Base-by-base conservation (phyloP, 257 asterid genomes). In the Plantago ovata region DNA sequence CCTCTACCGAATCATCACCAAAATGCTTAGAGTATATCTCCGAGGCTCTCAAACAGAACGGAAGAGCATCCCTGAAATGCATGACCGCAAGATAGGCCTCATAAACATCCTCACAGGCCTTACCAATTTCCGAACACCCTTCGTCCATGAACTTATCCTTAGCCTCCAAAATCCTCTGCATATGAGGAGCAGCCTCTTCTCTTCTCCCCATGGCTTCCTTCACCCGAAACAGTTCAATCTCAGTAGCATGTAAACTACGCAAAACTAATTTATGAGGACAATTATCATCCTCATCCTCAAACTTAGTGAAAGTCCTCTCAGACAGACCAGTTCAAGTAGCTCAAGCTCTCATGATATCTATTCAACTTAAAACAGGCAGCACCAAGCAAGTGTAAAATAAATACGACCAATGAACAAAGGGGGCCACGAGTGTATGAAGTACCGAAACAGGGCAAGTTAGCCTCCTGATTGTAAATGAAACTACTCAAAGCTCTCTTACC, bases 61-160 rank as follows among this genome's bases (percentile, higher is more conserved):
- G 53, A 22, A 48, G 28, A 19, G 53, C 53, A 48, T 22, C 53
- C 22, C 13, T 19, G 53, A 48, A 48, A 19, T 48, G 10, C 53
- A 19, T 9, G 9, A 0, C 3, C 21, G 1, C 1, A 8, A 19
- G 2, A 48, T 48, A 48, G 1, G 32, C 32, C 10, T 9, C 0
- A 48, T 24, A 48, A 48, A 48, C 53, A 48, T n/a, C 14, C 53
- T 8, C 3, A 19, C 18, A 16, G 6, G 53, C 53, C 3, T 15
- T 10, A 19, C 53, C 53, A 48, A 48, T 12, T 9, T 9, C 53
- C 13, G 18, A 22, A 48, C 53, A 15, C 53, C 32, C 32, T 16
- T 48, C 14, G 1, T 48, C 53, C 53, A 19, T 18, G 14, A 1
- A 16, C 28, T 19, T 48, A 2, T 15, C 32, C 53, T 48, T 20